A percentile compares a stretch with the other conserved stretches of the same genome.
Evolutionary conservation across 2,329 filamentous ascomycete species (phyloP).

Genomic region (Sporothrix pseudoabietina): DNA sequence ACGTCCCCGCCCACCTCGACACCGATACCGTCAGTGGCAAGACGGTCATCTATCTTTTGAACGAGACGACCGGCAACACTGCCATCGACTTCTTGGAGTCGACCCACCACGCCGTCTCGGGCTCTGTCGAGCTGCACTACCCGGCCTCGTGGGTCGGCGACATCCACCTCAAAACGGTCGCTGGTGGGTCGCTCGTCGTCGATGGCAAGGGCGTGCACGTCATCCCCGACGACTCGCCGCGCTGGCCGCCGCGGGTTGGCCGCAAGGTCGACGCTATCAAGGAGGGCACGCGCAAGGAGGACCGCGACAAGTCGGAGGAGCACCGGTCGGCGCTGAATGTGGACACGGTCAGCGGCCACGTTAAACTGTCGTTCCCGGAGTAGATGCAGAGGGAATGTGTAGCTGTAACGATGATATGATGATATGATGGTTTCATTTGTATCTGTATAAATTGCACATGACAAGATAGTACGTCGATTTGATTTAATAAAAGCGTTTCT

Average conservation of each 20-base stretch:
- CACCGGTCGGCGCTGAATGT: constrained; percentile 21
- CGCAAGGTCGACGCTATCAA: constrained; percentile 28
- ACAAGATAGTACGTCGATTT: background rate
- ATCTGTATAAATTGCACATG: background rate
- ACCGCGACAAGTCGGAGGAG: background rate
- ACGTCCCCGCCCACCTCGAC: constrained; percentile 37
- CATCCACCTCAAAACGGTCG: constrained; percentile 45
- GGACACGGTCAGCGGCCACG: constrained; percentile 22
- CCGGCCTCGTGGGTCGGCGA: constrained; percentile 55
- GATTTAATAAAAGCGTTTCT: constrained; percentile 9
- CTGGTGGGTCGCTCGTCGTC: constrained; percentile 46
- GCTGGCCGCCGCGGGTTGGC: constrained; percentile 24
- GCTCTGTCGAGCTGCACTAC: constrained; percentile 48
- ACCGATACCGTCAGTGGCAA: constrained; percentile 52
- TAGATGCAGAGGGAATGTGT: background rate
- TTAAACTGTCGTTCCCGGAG: constrained; percentile 29
- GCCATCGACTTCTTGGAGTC: constrained; percentile 45
- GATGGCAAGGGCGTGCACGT: constrained; percentile 50
- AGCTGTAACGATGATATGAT: background rate
- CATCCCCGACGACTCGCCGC: constrained; percentile 37
- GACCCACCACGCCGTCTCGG: constrained; percentile 51
- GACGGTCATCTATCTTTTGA: constrained; percentile 39
- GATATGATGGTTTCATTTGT: background rate
- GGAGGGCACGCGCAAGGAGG: constrained; percentile 26
- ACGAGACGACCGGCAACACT: constrained; percentile 41